Evolutionary conservation across 441 rosid species (phyloP).

Genomic region (Metrosideros polymorpha): DNA sequence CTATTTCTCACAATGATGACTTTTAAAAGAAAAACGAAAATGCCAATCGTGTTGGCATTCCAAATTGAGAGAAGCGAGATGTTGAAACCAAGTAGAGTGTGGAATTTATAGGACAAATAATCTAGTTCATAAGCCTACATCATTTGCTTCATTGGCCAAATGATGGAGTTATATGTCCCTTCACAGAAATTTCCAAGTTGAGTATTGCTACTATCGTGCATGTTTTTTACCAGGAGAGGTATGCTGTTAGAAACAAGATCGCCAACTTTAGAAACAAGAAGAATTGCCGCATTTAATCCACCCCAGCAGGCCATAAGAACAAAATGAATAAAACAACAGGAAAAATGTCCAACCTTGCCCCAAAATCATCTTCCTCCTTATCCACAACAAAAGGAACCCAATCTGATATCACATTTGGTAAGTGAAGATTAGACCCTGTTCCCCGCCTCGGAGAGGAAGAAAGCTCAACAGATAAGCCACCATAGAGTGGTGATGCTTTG

Average conservation of each 20-base stretch:
- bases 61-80: neutral
- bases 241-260: neutral
- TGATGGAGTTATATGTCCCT: neutral
- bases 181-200: neutral
- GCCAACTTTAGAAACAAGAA: neutral
- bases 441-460: slow-evolving; percentile 36
- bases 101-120: neutral
- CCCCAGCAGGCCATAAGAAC: neutral
- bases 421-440: slow-evolving; percentile 29
- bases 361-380: slow-evolving; percentile 61
- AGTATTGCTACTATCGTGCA: neutral
- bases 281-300: neutral
- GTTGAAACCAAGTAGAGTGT: neutral
- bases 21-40: neutral
- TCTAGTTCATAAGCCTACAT: neutral
- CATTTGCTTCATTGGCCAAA: neutral
- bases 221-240: neutral
- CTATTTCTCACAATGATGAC: neutral
- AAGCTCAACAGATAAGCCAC: slow-evolving; percentile 20
- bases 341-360: slow-evolving; percentile 61
- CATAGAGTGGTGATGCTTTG: slow-evolving; percentile 6
- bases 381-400: slow-evolving; percentile 66
- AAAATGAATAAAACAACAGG: neutral
- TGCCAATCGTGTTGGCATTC: neutral
- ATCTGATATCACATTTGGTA: slow-evolving; percentile 69